phyloP scores from a whole-genome alignment of 139 green algal species.

The Haematococcus sp. region DNA sequence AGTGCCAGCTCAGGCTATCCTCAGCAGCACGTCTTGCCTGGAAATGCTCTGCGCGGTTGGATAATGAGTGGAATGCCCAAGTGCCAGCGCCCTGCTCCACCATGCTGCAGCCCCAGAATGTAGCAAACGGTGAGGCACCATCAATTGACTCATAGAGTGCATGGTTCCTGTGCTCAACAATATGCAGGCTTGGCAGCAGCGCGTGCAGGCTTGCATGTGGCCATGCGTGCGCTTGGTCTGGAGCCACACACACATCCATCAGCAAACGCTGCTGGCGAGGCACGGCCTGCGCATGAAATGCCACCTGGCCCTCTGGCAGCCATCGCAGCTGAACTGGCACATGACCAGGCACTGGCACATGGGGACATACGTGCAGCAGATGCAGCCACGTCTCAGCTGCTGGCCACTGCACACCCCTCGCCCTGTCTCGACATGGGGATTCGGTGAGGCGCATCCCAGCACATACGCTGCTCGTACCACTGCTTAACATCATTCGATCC shows the following conservation, averaged over 20 bases:
- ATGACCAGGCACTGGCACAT: slow-evolving; percentile 40
- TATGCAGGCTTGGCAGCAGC: not conserved
- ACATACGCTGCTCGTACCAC: no score
- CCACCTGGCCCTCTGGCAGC: slow-evolving; percentile 20
- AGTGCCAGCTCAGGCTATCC: slow-evolving; percentile 1
- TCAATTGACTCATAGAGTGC: no score
- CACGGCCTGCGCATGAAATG: no score
- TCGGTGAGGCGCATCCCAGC: no score
- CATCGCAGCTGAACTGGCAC: slow-evolving; percentile 36
- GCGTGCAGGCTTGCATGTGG: not conserved
- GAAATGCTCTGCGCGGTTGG: no score
- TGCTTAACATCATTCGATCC: no score
- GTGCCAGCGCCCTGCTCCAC: not conserved
- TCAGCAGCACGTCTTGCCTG: no score
- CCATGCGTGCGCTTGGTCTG: slow-evolving; percentile 1
- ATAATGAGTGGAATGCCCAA: no score
- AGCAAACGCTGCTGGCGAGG: not conserved
- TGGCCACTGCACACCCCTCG: slow-evolving; percentile 33
- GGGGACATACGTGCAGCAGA: slow-evolving; percentile 32
- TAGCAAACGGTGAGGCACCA: no score
- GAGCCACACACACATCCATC: not conserved
- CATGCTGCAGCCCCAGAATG: no score
- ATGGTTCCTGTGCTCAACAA: no score
- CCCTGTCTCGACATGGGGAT: slow-evolving; percentile 13
- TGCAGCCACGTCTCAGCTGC: slow-evolving; percentile 28